Evolutionary conservation across 2,329 filamentous ascomycete species (phyloP).

Genomic region (Apiospora sp.): DNA sequence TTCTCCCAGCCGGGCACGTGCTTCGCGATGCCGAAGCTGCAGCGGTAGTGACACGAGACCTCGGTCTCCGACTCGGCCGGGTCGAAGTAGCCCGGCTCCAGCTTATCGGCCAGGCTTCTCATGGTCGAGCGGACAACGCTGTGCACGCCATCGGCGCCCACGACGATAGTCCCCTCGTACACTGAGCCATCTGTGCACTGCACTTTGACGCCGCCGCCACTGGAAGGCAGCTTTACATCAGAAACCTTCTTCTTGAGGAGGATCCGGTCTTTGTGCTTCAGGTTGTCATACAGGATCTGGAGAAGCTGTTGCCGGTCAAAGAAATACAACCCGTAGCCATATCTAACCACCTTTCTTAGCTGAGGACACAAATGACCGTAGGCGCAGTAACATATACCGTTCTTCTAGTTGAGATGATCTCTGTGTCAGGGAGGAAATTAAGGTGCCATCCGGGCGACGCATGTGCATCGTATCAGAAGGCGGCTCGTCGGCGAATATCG

Average conservation of each 20-base stretch:
- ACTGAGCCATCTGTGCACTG: slow-evolving; percentile 40
- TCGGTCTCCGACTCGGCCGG: slow-evolving; percentile 31
- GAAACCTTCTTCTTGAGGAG: slow-evolving; percentile 40
- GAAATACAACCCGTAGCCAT: slow-evolving; percentile 44
- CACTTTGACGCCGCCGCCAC: slow-evolving; percentile 40
- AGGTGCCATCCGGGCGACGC: slow-evolving; percentile 29
- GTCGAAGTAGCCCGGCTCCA: slow-evolving; percentile 37
- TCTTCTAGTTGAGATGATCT: background rate
- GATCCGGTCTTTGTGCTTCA: slow-evolving; percentile 45
- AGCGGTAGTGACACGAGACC: slow-evolving; percentile 41
- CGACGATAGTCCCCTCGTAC: slow-evolving; percentile 44
- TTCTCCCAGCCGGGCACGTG: slow-evolving; percentile 34
- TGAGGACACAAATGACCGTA: background rate
- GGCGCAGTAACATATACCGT: background rate
- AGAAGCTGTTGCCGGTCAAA: slow-evolving; percentile 47
- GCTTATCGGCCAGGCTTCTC: slow-evolving; percentile 29
- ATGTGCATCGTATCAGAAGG: slow-evolving; percentile 11
- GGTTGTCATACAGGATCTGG: slow-evolving; percentile 42
- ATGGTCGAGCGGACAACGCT: slow-evolving; percentile 44
- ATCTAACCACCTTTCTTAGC: background rate
- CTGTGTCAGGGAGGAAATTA: slow-evolving; percentile 19
- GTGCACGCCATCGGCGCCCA: slow-evolving; percentile 52
- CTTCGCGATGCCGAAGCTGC: slow-evolving; percentile 49
- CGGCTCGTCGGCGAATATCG: slow-evolving; percentile 28
- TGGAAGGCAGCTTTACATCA: slow-evolving; percentile 35